phyloP scores from a whole-genome alignment of 768 basidiomycete species.

The Hemileccinum impolitum region DNA sequence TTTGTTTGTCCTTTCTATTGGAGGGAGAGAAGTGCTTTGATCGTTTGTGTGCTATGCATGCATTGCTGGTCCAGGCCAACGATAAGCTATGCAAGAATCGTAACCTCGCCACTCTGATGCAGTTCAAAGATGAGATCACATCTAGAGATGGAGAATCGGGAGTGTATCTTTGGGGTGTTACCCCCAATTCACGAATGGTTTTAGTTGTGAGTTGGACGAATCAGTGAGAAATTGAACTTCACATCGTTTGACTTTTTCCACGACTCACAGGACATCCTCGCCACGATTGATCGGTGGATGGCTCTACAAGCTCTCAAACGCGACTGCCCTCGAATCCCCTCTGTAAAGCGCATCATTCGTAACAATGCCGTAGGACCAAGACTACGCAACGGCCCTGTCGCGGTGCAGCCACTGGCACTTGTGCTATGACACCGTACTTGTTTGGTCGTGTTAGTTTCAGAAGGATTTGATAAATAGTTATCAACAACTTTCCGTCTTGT shows the following conservation, averaged over 20 bases:
- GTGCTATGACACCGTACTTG: background rate
- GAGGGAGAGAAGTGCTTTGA: slow-evolving; percentile 21
- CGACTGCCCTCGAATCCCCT: background rate
- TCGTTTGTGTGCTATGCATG: slow-evolving; percentile 35
- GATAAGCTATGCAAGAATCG: slow-evolving; percentile 30
- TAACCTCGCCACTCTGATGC: slow-evolving; percentile 14
- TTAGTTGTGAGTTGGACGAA: slow-evolving; percentile 16
- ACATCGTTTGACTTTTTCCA: background rate
- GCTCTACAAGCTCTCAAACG: slow-evolving; percentile 20
- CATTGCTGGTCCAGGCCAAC: slow-evolving; percentile 31
- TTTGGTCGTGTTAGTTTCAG: slow-evolving; percentile 15
- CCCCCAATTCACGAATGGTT: slow-evolving; percentile 13
- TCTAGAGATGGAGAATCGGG: slow-evolving; percentile 9
- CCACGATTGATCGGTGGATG: slow-evolving; percentile 27
- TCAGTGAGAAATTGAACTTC: background rate
- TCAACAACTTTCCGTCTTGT: slow-evolving; percentile 4
- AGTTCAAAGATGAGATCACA: slow-evolving; percentile 19
- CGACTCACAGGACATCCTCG: slow-evolving; percentile 24
- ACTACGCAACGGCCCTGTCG: slow-evolving; percentile 20
- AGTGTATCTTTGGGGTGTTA: slow-evolving; percentile 21
- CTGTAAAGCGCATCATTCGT: slow-evolving; percentile 5
- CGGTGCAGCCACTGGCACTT: slow-evolving; percentile 36
- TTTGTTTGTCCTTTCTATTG: slow-evolving; percentile 27
- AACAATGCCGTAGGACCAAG: slow-evolving; percentile 26
- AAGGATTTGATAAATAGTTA: slow-evolving; percentile 15